Evolutionary conservation across 306 rosid genomes (phyloP), one percentile per base, ranked within the genome.

Genomic region (Prunus kanzakura): DNA sequence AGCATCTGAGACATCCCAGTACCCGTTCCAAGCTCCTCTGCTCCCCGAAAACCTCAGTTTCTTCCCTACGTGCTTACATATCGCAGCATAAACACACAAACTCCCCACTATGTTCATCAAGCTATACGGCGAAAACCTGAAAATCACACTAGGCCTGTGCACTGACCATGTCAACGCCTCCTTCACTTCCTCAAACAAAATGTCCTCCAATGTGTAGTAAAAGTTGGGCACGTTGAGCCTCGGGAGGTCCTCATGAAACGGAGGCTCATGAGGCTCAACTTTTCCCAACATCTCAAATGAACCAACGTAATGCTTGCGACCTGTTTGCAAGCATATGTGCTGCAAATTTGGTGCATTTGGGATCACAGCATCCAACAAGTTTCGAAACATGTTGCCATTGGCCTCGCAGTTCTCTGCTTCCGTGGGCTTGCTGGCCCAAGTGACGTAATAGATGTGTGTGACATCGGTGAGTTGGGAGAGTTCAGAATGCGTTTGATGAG

Each of bases 321-420:
- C 90, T 0, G 92, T 90, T 38, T 88, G 95, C 67, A 90, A 73
- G n/a, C 88, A 81, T 43, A 90, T 77, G 81, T 90, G 92, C 23
- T 79, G 82, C 76, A 90, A 85, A 76, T 84, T 83, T 11, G 86
- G 83, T 2, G 95, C 88, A 57, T 84, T 80, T 0, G 92, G 90
- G 84, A 88, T 84, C 23, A 88, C 84, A 0, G 90, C 81, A n/a
- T 84, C 73, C 4, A 90, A 83, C 19, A 90, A 86, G 71, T 90
- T 90, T 2, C 69, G 14, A 27, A 90, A 57, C 92, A 90, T 88
- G 0, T 82, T 81, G 4, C 83, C 89, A 72, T 90, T 90, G 43
- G 74, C 84, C 18, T 80, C 51, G 49, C 89, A 82, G 14, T 88
- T 90, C 67, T 84, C 89, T 0, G 80, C 78, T 61, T 90, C 92